Percentiles rank a stretch among this genome's conserved stretches.
Evolutionary conservation across 257 asterid genomes (phyloP).

Genomic region (Catharanthus roseus): DNA sequence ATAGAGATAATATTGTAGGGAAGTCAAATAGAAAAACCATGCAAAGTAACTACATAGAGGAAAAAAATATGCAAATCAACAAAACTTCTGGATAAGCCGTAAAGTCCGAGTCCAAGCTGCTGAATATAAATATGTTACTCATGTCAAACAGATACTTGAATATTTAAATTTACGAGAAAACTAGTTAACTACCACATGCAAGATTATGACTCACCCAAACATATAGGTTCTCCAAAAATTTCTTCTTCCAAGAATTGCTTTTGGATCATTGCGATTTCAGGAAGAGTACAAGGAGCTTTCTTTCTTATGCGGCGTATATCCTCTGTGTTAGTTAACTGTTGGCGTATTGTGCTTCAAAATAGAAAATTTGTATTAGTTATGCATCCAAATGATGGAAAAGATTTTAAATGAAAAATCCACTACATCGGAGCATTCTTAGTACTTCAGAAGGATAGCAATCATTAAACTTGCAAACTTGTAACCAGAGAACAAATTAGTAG

Average conservation of each 20-base stretch:
- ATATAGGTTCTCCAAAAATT: slow-evolving; percentile 45
- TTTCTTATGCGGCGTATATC: slow-evolving; percentile 79
- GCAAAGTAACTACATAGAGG: neutral
- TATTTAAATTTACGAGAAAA: no score
- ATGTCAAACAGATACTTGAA: neutral
- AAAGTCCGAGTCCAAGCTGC: neutral
- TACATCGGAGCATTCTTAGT: neutral
- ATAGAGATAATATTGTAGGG: neutral
- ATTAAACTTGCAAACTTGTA: neutral
- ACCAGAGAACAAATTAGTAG: neutral
- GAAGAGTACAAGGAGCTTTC: slow-evolving; percentile 81
- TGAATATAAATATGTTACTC: neutral
- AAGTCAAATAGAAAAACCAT: neutral
- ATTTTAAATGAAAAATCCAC: neutral
- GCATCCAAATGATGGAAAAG: neutral
- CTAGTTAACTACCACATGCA: neutral
- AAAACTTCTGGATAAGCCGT: neutral
- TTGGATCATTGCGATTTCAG: slow-evolving; percentile 64
- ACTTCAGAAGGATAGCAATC: neutral
- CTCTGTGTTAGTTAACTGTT: slow-evolving; percentile 59
- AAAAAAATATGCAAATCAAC: neutral
- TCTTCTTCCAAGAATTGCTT: slow-evolving; percentile 61
- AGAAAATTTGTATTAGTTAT: slow-evolving; percentile 20
- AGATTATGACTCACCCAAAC: slow-evolving; percentile 46
- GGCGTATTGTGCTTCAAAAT: slow-evolving; percentile 55